Percentiles rank a stretch among this genome's conserved stretches.
These are phyloP conservation scores for Proliferodiscus dingleyae DNA, from an alignment of 2,329 filamentous ascomycete species.

Conservation along the genomic window DNA sequence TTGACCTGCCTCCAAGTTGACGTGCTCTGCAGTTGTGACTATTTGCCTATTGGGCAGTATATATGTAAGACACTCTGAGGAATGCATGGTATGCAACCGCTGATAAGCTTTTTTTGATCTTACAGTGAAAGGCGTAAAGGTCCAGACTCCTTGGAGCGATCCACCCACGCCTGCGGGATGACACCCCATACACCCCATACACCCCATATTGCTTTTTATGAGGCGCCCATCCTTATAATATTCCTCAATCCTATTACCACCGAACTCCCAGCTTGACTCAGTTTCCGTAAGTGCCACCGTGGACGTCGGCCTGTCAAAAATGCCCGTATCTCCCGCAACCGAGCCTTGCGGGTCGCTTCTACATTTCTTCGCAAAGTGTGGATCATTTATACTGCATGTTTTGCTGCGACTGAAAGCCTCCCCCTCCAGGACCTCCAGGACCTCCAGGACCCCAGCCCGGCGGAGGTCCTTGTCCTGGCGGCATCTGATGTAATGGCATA, in stretches of 20 bases:
- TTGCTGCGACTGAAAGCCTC: constrained; percentile 21
- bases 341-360: background rate
- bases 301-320: background rate
- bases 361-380: background rate
- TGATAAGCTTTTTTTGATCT: too few relatives aligned
- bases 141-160: constrained; percentile 7
- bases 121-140: background rate
- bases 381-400: constrained; percentile 30
- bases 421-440: constrained; percentile 17
- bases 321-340: background rate
- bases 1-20: too few relatives aligned
- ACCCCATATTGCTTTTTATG: background rate
- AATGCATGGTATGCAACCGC: too few relatives aligned
- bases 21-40: too few relatives aligned
- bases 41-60: too few relatives aligned
- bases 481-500: constrained; percentile 25
- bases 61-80: too few relatives aligned
- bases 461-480: constrained; percentile 13
- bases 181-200: background rate
- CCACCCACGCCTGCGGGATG: background rate
- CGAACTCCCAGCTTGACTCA: background rate
- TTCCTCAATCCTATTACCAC: too few relatives aligned
- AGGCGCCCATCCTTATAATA: background rate
- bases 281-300: background rate
- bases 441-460: constrained; percentile 25